phyloP scores from a whole-genome alignment of 176 grass and related monocot species.

The Avena insularis region DNA sequence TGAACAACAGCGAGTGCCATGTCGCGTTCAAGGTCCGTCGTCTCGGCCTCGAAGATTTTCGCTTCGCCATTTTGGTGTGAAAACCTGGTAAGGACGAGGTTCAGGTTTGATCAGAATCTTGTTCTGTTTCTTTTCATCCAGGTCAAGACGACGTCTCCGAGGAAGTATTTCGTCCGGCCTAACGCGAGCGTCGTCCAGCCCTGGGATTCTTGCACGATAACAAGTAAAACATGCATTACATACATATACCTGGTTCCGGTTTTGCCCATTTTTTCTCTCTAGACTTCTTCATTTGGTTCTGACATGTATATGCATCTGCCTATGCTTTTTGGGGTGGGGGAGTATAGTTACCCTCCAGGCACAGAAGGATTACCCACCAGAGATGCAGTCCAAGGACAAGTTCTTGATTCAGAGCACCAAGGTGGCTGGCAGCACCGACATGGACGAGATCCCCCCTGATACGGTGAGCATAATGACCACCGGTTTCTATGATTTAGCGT shows the following conservation, averaged over 20 bases:
- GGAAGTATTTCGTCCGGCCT: conserved; percentile 96
- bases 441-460: conserved; percentile 87
- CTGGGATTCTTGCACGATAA: conserved; percentile 96
- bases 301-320: conserved; percentile 7
- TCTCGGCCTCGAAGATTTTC: conserved; percentile 27
- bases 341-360: conserved; percentile 83
- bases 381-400: conserved; percentile 97
- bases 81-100: conserved; percentile 30
- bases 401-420: conserved; percentile 97
- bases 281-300: conserved; percentile 20
- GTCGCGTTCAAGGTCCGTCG: conserved; percentile 90
- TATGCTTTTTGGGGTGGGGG: conserved; percentile 8
- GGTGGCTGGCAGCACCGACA: conserved; percentile 72
- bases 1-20: conserved; percentile 97
- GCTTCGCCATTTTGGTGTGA: conserved; percentile 12
- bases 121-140: conserved; percentile 38
- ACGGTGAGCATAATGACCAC: conserved; percentile 56
- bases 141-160: conserved; percentile 98
- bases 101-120: conserved; percentile 45
- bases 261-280: conserved; percentile 42
- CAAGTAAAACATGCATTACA: conserved; percentile 50
- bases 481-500: conserved; percentile 17
- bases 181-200: conserved; percentile 88
- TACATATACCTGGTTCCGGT: background rate
- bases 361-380: conserved; percentile 79